These are phyloP conservation scores for Pythium insidiosum DNA, from an alignment of 352 stramenopile species.

Conservation along the genomic window DNA sequence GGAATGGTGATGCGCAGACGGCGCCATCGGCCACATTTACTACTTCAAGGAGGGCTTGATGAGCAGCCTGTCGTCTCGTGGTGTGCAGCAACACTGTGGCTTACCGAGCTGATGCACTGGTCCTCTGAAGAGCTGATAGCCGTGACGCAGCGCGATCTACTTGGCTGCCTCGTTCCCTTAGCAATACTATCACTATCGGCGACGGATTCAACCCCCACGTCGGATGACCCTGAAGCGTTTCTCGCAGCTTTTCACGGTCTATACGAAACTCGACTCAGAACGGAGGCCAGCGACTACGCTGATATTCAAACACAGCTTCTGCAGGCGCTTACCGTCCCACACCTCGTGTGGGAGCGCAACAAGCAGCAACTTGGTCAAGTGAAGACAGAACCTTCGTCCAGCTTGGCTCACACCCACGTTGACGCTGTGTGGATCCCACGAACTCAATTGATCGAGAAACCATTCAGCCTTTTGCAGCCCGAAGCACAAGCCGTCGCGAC, in stretches of 20 bases:
- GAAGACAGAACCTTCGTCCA: slow-evolving; percentile 3
- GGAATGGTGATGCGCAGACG: too few species aligned
- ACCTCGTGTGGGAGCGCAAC: slow-evolving; percentile 24
- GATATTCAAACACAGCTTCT: slow-evolving; percentile 27
- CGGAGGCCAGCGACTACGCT: slow-evolving; percentile 17
- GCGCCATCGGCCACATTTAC: too few species aligned
- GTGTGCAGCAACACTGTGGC: too few species aligned
- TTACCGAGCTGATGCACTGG: too few species aligned
- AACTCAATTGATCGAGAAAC: slow-evolving; percentile 37
- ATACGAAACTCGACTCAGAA: slow-evolving; percentile 22
- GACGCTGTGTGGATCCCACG: slow-evolving; percentile 38
- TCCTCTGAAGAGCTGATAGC: too few species aligned
- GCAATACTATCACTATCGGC: slow-evolving; percentile 6
- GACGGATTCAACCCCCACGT: background rate
- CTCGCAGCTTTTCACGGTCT: slow-evolving; percentile 14
- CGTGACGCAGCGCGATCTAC: background rate
- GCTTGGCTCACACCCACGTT: slow-evolving; percentile 1
- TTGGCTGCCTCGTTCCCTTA: slow-evolving; percentile 2
- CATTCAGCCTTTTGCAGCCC: slow-evolving; percentile 45
- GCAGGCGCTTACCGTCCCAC: slow-evolving; percentile 39
- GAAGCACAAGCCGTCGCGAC: slow-evolving; percentile 20
- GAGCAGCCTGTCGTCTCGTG: too few species aligned
- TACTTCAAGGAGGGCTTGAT: too few species aligned
- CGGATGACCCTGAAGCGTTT: slow-evolving; percentile 24
- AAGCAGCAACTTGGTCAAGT: background rate